phyloP scores from a whole-genome alignment of 495 filamentous ascomycete genomes.

The Xylaria bambusicola region DNA sequence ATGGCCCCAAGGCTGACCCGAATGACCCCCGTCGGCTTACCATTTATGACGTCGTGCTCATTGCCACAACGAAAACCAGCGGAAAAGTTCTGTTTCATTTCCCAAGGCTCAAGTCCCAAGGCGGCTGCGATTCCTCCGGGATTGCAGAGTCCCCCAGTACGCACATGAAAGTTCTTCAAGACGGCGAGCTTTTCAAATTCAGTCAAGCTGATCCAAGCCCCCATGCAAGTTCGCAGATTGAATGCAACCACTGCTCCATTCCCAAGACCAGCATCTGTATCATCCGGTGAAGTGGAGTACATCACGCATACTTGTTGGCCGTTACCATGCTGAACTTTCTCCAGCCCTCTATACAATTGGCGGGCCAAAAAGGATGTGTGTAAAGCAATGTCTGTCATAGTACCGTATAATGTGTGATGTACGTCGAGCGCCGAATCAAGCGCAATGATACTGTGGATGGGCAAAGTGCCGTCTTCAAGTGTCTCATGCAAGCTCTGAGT shows the following conservation, averaged over 20 bases:
- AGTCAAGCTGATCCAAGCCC: slow-evolving; percentile 74
- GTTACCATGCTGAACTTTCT: slow-evolving; percentile 66
- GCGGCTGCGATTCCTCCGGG: slow-evolving; percentile 77
- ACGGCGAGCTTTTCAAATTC: slow-evolving; percentile 84
- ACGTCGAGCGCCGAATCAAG: slow-evolving; percentile 70
- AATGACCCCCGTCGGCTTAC: slow-evolving; percentile 85
- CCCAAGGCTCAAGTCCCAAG: slow-evolving; percentile 69
- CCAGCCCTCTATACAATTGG: slow-evolving; percentile 60
- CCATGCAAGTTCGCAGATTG: slow-evolving; percentile 68
- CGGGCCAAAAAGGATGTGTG: slow-evolving; percentile 71
- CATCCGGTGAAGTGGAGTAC: slow-evolving; percentile 52
- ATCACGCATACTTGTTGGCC: slow-evolving; percentile 63
- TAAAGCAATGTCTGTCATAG: slow-evolving; percentile 68
- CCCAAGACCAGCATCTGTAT: slow-evolving; percentile 39
- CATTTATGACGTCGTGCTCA: slow-evolving; percentile 76
- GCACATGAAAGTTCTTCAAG: slow-evolving; percentile 75
- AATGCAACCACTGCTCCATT: slow-evolving; percentile 79
- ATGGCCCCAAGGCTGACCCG: slow-evolving; percentile 84
- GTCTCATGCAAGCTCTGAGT: slow-evolving; percentile 70
- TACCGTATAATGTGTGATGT: slow-evolving; percentile 68
- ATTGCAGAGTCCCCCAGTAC: slow-evolving; percentile 88
- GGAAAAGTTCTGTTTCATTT: slow-evolving; percentile 79
- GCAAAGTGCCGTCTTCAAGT: slow-evolving; percentile 88
- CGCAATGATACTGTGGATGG: slow-evolving; percentile 86
- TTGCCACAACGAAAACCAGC: slow-evolving; percentile 77